Evolutionary conservation across 192 early-diverging fungal species (phyloP), one percentile per base, ranked within the genome.

Genomic region (Linnemannia exigua): DNA sequence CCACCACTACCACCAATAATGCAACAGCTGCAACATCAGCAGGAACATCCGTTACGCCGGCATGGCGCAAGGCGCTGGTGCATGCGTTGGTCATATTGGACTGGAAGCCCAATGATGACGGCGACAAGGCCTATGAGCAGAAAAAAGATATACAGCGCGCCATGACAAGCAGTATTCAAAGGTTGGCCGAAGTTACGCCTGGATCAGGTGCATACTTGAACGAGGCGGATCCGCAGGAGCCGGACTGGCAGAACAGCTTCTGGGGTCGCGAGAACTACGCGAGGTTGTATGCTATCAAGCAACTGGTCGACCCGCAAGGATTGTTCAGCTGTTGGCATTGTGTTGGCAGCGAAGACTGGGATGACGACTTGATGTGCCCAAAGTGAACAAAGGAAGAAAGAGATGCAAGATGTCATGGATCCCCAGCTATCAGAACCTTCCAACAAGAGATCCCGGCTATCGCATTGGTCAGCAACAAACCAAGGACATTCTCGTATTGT

Each of bases 191-290:
- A 8, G n/a, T 88, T 3, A 87, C 89, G 0, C 91, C 90, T 3
- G 89, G 87, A 22, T 75, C 77, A 0, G 90, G 88, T 3, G 76
- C 87, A 2, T 92, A 93, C 73, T 51, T 80, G n/a, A 93, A 91
- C 71, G 92, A 93, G 61, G 90, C 90, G 17, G 88, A 91, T 66
- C 31, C 69, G 5, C 46, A 76, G 14, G 88, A 92, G 67, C 78
- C 84, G 4, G 75, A 90, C 67, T 92, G 88, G 90, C 75, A 89
- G 52, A 36, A 80, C 2, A 72, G 70, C 4, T 92, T 90, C 76
- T 93, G 80, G 48, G 92, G n/a, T n/a, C n/a, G 92, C 47, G 35
- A 37, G 15, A 81, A 93, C 72, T 93, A 91, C 78, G 47, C 66
- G 7, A 74, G 83, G 7, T 75, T 93, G 41, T 17, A 75, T 33